Base-by-base conservation (phyloP, 495 filamentous ascomycete species). In the Letharia columbiana region DNA sequence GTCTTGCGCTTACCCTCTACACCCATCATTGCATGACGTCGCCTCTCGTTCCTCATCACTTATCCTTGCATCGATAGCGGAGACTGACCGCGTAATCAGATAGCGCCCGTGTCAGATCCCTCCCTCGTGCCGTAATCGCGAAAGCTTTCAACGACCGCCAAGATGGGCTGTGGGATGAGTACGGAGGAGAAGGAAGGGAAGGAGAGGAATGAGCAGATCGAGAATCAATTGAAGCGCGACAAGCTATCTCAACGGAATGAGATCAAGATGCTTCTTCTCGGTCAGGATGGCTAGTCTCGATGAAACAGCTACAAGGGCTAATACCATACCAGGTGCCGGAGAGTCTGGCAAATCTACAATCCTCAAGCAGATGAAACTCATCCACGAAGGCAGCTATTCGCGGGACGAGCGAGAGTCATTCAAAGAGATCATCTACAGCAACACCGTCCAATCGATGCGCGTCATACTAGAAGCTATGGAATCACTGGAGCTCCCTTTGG, bases 101-200 rank as follows among this genome's bases (percentile, higher is more conserved):
- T 47, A 33, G n/a, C 40, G 28, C 41, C 54, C 17, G 23, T 39
- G 28, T 23, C 56, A 65, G 6, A 57, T 37, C 63, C 12, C 56
- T 50, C 63, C 20, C 58, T 47, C 33, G 54, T 37, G 31, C 60
- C 47, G 4, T 62, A 66, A 23, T 56, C 49, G 57, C 45, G 56
- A 41, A 50, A 62, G 40, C 49, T 37, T 49, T 40, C 60, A 52
- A 54, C 23, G 52, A 70, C 76, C 76, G 84, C 74, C 90, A 91
- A 84, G 70, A 98, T 98, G 94, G 94, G 94, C 87, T 98, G 94
- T 78, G 92, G 92, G 78, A 96, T 96, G 92, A 98, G 95, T 74
- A 96, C 95, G 72, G 94, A 98, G 84, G 94, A 97, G 81, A 97
- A 96, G 91, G 94, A 98, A 91, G 95, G 94, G 79, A 97, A 96